Evolutionary conservation across 768 basidiomycete species (phyloP).

Genomic region (Saitozyma podzolica): DNA sequence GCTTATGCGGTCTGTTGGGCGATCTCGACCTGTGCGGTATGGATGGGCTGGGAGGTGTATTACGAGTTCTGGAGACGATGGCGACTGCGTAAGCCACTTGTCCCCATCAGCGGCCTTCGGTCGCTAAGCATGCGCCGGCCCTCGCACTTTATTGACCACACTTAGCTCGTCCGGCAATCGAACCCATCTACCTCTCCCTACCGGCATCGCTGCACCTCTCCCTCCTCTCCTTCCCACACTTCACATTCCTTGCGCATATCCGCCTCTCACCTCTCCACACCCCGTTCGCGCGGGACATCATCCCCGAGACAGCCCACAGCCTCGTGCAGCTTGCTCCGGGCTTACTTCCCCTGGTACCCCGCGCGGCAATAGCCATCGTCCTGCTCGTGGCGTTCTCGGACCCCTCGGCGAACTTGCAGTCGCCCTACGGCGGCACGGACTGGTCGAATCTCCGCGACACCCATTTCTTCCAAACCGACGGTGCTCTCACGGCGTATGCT

Average conservation of each 20-base stretch:
- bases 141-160: background rate
- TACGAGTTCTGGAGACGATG: conserved; percentile 45
- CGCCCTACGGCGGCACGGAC: conserved; percentile 58
- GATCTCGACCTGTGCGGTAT: conserved; percentile 70
- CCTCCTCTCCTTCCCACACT: conserved; percentile 77
- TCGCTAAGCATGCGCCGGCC: too few relatives aligned
- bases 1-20: conserved; percentile 82
- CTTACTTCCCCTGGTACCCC: conserved; percentile 75
- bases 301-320: conserved; percentile 82
- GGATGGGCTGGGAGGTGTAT: conserved; percentile 63
- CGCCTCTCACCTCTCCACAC: conserved; percentile 62
- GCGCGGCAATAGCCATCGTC: conserved; percentile 72
- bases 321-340: conserved; percentile 84
- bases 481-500: conserved; percentile 72
- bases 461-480: conserved; percentile 70
- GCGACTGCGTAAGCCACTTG: conserved; percentile 46
- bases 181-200: conserved; percentile 79
- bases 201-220: conserved; percentile 72
- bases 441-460: conserved; percentile 58
- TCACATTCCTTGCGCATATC: conserved; percentile 79
- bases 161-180: conserved; percentile 75
- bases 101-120: background rate
- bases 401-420: conserved; percentile 57
- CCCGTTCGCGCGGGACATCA: conserved; percentile 58
- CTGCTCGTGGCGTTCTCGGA: conserved; percentile 67